These are phyloP conservation scores for Sordariomycetes sp. DNA, from an alignment of 2,329 filamentous ascomycete genomes.

Conservation along the genomic window DNA sequence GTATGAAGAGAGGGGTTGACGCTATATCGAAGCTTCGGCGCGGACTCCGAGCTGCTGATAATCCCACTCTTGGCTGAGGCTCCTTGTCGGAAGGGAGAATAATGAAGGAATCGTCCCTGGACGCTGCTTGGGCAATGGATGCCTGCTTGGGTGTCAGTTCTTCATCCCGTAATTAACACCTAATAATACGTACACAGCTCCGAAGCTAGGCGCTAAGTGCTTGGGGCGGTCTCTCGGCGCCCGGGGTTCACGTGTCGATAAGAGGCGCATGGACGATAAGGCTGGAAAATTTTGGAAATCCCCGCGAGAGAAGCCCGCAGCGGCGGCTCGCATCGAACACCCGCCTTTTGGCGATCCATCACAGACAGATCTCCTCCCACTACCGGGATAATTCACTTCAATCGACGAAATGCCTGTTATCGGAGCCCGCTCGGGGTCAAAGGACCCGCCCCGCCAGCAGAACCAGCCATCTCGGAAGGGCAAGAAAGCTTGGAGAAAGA, in stretches of 20 bases:
- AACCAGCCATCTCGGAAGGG: slow-evolving; percentile 90
- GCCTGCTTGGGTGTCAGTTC: neutral
- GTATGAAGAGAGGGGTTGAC: neutral
- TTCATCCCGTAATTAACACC: neutral
- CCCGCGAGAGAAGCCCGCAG: neutral
- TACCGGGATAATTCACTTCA: neutral
- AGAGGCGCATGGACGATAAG: neutral
- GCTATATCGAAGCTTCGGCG: neutral
- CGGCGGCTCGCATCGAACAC: neutral
- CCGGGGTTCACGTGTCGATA: slow-evolving; percentile 1
- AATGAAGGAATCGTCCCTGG: neutral
- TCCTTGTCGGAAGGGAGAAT: neutral
- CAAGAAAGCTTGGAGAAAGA: slow-evolving; percentile 98
- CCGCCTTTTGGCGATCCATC: neutral
- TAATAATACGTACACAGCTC: neutral
- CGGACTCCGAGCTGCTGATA: neutral
- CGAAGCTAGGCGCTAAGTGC: neutral
- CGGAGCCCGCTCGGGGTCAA: slow-evolving; percentile 30
- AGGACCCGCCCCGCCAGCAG: slow-evolving; percentile 61
- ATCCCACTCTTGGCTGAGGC: neutral
- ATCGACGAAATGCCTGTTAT: slow-evolving; percentile 37
- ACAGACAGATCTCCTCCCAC: neutral
- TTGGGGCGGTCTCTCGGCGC: neutral
- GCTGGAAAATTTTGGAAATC: neutral
- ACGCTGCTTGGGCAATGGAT: neutral